Evolutionary conservation across 305 asterid genomes (phyloP), one percentile per base, ranked within the genome.

Genomic region (Euphrasia arctica): DNA sequence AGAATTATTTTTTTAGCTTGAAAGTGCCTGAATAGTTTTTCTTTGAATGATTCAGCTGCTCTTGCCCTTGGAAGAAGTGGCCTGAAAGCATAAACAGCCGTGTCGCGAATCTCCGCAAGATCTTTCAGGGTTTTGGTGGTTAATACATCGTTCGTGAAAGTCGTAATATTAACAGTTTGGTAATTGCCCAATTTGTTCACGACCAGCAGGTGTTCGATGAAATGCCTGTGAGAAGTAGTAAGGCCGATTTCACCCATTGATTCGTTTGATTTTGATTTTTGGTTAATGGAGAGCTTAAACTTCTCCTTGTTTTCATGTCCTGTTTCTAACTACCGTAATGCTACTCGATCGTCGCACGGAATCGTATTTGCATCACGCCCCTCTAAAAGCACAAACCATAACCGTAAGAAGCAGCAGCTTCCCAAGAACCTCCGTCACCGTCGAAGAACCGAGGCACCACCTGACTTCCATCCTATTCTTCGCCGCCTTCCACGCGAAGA

Each of bases 401-500:
- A 43, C 49, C 49, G 11, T 3, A 43, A 43, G 3, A 43, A 43
- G 8, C 49, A 43, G 49, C 49, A 43, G 49, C 49, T 43, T 43
- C 49, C 49, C 49, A 43, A 43, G 13, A 43, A 43, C 49, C 49
- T 43, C 49, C 50, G 50, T 45, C 50, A 45, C 14, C 50, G 50
- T 45, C 50, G 50, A 45, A 10, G 50, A 45, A 45, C 50, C 50
- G 50, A 45, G 50, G 14, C 14, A 36, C 89, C 88, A 10, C 93
- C 88, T 0, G 92, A 88, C 65, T 76, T 70, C 67, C 66, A 75
- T 32, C 84, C 89, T 8, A 18, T 22, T 4, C 80, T 83, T 64
- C 73, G 39, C 43, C 70, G 13, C 25, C 60, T 63, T 70, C 66
- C 62, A 36, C 32, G 43, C 8, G 78, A 75, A 58, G 54, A 1